phyloP scores from a whole-genome alignment of 78 protist species.

The Dictyostelium intermedium region DNA sequence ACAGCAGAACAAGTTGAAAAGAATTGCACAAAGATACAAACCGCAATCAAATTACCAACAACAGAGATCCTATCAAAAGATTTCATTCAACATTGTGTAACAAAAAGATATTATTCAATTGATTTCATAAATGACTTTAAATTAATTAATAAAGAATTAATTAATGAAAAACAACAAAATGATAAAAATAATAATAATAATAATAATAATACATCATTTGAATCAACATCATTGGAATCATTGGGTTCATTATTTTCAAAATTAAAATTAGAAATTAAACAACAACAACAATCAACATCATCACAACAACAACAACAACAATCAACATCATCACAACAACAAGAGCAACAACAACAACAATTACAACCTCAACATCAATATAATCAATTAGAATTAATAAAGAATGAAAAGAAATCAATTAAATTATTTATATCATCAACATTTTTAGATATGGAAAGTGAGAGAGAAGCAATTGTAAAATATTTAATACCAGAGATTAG shows the following conservation, averaged over 20 bases:
- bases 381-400: neutral
- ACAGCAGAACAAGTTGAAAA: slow-evolving; percentile 13
- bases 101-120: neutral
- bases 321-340: neutral
- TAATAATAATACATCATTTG: neutral
- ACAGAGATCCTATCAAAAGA: neutral
- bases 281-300: neutral
- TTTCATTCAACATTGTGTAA: slow-evolving; percentile 25
- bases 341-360: neutral
- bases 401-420: neutral
- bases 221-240: neutral
- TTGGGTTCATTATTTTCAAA: neutral
- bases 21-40: slow-evolving; percentile 16
- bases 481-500: slow-evolving; percentile 44
- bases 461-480: slow-evolving; percentile 14
- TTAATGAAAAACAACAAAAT: neutral
- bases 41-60: slow-evolving; percentile 2
- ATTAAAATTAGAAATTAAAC: neutral
- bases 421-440: slow-evolving; percentile 27
- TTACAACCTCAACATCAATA: neutral
- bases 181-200: neutral
- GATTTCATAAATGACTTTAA: neutral
- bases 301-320: neutral
- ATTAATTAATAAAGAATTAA: neutral
- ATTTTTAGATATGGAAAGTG: slow-evolving; percentile 46